Evolutionary conservation across 768 basidiomycete species (phyloP), one percentile per base, ranked within the genome.

Genomic region (Boletus sp.): DNA sequence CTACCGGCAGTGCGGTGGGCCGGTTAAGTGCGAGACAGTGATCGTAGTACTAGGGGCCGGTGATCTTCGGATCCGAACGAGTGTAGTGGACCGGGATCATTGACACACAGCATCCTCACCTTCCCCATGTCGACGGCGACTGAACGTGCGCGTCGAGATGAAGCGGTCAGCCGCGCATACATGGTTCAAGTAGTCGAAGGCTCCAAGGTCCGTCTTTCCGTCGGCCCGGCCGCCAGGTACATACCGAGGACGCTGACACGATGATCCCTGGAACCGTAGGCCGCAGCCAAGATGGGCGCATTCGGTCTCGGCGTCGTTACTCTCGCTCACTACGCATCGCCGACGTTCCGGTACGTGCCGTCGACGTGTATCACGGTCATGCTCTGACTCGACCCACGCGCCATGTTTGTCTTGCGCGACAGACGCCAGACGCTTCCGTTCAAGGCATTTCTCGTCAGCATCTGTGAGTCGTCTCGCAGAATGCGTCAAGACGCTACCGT

Each of bases 341-440:
- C 89, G 33, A 63, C 76, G 33, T 91, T 92, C 71, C 79, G 85
- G 89, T 89, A 57, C 63, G 78, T 61, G 10, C 48, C 15, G 44
- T 46, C 39, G 30, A 36, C 47, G 5, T 29, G n/a, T 15, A 8
- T 28, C 28, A 41, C 28, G 36, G 35, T 12, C 44, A 28, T 28
- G 33, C 44, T 40, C 53, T 54, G 33, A 63, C 46, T 40, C 29
- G 42, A 4, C 29, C 37, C 41, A 24, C 37, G 46, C 36, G n/a
- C 28, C 30, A 29, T 46, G 47, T 12, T 32, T 17, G 36, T 24
- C 30, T 46, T 10, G 45, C 20, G 32, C 7, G 40, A 36, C 59
- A 92, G 92, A 60, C 84, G 87, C 20, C 92, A 92, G 70, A 89
- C 90, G 0, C 77, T 91, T 18, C 82, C 89, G 4, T 84, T 92